These are phyloP conservation scores for Copromyces sp. DNA, from an alignment of 495 filamentous ascomycete species.

Conservation along the genomic window DNA sequence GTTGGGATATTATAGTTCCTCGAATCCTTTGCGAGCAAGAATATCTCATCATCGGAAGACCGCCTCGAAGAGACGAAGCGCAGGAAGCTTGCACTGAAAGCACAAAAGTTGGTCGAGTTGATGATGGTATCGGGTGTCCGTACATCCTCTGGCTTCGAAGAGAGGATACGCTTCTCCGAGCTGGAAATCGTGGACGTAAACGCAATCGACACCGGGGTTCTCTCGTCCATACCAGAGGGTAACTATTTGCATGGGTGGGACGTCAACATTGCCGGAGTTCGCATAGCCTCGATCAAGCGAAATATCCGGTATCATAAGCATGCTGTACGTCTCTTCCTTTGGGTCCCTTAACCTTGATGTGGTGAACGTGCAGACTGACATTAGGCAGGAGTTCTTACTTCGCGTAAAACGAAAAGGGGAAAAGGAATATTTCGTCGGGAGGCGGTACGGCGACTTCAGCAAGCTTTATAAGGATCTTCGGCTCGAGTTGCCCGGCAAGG, in stretches of 20 bases:
- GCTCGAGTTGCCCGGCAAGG: constrained; percentile 82
- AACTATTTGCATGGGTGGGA: constrained; percentile 92
- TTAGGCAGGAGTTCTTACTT: constrained; percentile 74
- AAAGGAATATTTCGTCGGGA: constrained; percentile 63
- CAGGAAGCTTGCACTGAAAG: constrained; percentile 82
- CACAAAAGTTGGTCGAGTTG: constrained; percentile 87
- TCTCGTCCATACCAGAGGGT: constrained; percentile 80
- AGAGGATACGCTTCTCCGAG: constrained; percentile 90
- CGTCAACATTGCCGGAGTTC: constrained; percentile 87
- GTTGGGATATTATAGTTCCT: constrained; percentile 54
- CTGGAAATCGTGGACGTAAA: constrained; percentile 91
- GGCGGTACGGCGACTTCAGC: constrained; percentile 82
- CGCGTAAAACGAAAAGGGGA: constrained; percentile 65
- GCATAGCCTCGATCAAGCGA: constrained; percentile 68
- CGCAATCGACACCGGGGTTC: constrained; percentile 78
- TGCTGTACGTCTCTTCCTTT: constrained; percentile 50
- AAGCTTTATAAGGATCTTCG: constrained; percentile 69
- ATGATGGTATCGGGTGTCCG: constrained; percentile 99
- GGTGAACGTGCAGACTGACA: constrained; percentile 11
- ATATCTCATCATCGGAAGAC: constrained; percentile 94
- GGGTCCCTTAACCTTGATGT: background rate
- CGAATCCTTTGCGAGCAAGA: constrained; percentile 94
- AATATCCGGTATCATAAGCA: constrained; percentile 87
- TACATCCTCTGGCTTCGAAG: constrained; percentile 93
- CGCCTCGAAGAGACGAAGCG: constrained; percentile 93